Evolutionary conservation across 2,329 filamentous ascomycete genomes (phyloP).

Genomic region (Diaporthe humulicola): DNA sequence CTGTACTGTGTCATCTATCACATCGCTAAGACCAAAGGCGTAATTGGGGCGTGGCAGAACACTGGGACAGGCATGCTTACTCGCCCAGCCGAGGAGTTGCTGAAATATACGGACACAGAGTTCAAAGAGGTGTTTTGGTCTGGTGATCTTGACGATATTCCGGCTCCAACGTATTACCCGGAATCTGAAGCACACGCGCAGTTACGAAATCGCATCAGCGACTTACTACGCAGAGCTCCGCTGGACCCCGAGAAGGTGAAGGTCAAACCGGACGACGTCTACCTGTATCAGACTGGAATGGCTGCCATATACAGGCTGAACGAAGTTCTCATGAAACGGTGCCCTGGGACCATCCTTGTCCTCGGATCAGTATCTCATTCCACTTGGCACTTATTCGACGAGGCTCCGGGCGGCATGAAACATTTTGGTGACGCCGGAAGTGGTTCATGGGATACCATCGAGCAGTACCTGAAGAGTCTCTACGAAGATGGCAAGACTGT

Average conservation of each 20-base stretch:
- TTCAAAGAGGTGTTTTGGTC: constrained; percentile 52
- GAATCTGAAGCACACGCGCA: constrained; percentile 53
- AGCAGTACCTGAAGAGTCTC: constrained; percentile 58
- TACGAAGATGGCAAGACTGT: constrained; percentile 54
- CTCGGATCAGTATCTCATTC: constrained; percentile 67
- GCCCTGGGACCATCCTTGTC: constrained; percentile 54
- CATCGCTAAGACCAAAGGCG: constrained; percentile 49
- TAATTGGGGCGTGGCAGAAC: constrained; percentile 60
- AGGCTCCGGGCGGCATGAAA: constrained; percentile 58
- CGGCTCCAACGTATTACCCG: constrained; percentile 55
- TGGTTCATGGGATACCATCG: constrained; percentile 55
- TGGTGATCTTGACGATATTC: constrained; percentile 40
- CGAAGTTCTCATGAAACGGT: constrained; percentile 51
- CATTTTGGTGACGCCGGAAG: constrained; percentile 61
- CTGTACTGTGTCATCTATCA: constrained; percentile 61
- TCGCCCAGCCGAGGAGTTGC: constrained; percentile 58
- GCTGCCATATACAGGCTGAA: constrained; percentile 61
- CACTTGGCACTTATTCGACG: constrained; percentile 62
- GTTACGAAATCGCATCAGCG: constrained; percentile 56
- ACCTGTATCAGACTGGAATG: constrained; percentile 69
- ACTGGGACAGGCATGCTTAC: constrained; percentile 61
- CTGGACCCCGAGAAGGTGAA: constrained; percentile 46
- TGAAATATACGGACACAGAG: constrained; percentile 50
- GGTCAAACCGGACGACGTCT: constrained; percentile 59
- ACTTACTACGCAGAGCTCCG: constrained; percentile 57